Evolutionary conservation across 164 flowering plant genomes (phyloP).

Genomic region (Dillenia suffruticosa): DNA sequence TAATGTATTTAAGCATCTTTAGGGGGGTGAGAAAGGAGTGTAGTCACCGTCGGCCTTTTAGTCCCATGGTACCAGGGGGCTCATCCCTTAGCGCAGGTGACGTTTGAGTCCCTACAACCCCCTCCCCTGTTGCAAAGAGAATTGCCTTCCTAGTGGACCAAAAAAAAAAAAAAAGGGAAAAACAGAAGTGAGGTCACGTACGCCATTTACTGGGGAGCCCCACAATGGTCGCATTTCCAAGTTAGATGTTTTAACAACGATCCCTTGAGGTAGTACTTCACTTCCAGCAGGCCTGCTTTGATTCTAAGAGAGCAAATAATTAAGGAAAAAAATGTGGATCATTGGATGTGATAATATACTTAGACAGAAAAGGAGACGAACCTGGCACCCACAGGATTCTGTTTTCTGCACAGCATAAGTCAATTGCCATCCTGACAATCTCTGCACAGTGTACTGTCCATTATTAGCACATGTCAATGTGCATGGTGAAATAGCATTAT

Average conservation of each 20-base stretch:
- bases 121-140: too few species aligned
- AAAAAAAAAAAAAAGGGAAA: background rate
- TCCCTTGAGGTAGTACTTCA: conserved; percentile 78
- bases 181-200: conserved; percentile 11
- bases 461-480: background rate
- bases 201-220: conserved; percentile 42
- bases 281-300: conserved; percentile 65
- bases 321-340: background rate
- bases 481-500: background rate
- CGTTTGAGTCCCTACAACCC: too few species aligned
- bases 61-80: too few species aligned
- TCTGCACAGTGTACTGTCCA: conserved; percentile 29
- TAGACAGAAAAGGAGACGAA: conserved; percentile 12
- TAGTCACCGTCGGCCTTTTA: too few species aligned
- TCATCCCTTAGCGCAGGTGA: too few species aligned
- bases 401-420: conserved; percentile 16
- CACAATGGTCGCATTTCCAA: conserved; percentile 79
- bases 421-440: conserved; percentile 37
- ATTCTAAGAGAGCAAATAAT: conserved; percentile 27
- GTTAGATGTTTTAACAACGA: conserved; percentile 58
- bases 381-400: conserved; percentile 46
- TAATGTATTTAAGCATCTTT: too few species aligned
- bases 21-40: too few species aligned
- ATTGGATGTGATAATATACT: background rate
- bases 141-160: background rate